Base-by-base conservation (phyloP, 2,329 filamentous ascomycete species). In the Alternaria ventricosa region DNA sequence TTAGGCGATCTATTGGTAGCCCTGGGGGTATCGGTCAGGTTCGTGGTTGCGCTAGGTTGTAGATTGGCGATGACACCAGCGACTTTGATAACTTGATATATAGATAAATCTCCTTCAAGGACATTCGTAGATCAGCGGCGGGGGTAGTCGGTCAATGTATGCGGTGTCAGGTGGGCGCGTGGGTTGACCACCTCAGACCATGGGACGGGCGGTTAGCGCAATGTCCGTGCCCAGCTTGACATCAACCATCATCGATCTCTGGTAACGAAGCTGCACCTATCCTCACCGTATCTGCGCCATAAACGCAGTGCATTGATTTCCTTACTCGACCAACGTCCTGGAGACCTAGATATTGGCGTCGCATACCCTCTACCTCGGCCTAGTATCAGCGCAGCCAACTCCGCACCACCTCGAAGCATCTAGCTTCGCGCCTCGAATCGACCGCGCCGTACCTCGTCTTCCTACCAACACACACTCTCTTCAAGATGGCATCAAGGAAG, bases 401-500 rank as follows among this genome's bases (percentile, higher is more conserved):
- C 50, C 23, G 45, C 60, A 55, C 57, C 44, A 50, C 50, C 23
- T 55, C 27, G 60, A 46, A 60, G 23, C 28, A 60, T 50, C 20
- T 27, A 60, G 60, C 60, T 60, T 60, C 60, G 60, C 55, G 60
- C 60, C 55, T 54, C 43, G 47, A 47, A 51, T 51, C 56, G 28
- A 60, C 57, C 23, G 50, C 56, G 60, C 45, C 27, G 33, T 55
- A 44, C 44, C 60, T 59, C 30, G 62, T 54, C 30, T 41, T 44
- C 30, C 44, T 56, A 57, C 47, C 9, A 63, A 55, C 64, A 62
- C 50, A 28, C 53, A 64, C 60, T 59, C 50, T 45, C 47, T 41
- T 57, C 59, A 66, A 41, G 50, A 80, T 80, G 78, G 73, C 78
- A 43, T 78, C 77, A 63, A 73, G 77, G 62, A 96, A 95, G 91